Evolutionary conservation across 1,284 basidiomycete species (phyloP).

Genomic region (Moniliophthora roreri): DNA sequence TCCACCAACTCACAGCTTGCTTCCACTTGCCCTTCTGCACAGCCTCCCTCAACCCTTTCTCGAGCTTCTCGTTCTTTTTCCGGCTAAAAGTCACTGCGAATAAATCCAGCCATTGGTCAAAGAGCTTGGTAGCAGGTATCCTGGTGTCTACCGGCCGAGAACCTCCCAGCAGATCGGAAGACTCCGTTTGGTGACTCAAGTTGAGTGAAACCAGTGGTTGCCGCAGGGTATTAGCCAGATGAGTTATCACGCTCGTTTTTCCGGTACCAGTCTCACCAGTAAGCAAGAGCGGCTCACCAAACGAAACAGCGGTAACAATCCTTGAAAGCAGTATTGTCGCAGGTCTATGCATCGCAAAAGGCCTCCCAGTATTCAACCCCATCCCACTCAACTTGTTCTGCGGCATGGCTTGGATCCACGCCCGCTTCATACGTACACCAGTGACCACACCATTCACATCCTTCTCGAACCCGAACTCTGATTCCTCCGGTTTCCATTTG

Average conservation of each 20-base stretch:
- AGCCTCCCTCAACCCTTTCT: slow-evolving; percentile 83
- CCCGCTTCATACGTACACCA: slow-evolving; percentile 59
- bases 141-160: slow-evolving; percentile 93
- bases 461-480: slow-evolving; percentile 69
- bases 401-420: slow-evolving; percentile 47
- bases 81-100: slow-evolving; percentile 90
- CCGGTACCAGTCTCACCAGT: slow-evolving; percentile 99
- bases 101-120: slow-evolving; percentile 78
- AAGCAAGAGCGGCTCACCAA: slow-evolving; percentile 85
- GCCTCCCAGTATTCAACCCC: slow-evolving; percentile 39
- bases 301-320: slow-evolving; percentile 73
- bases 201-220: slow-evolving; percentile 88
- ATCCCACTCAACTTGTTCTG: slow-evolving; percentile 32
- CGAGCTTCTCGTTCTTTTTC: slow-evolving; percentile 88
- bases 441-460: slow-evolving; percentile 59
- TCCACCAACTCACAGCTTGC: slow-evolving; percentile 83
- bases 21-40: slow-evolving; percentile 87
- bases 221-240: slow-evolving; percentile 81
- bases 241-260: slow-evolving; percentile 92
- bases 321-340: slow-evolving; percentile 82
- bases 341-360: slow-evolving; percentile 91
- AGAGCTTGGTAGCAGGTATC: slow-evolving; percentile 74
- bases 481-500: slow-evolving; percentile 43
- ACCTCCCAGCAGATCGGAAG: slow-evolving; percentile 91
- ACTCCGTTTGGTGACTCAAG: slow-evolving; percentile 96